Percentiles rank a stretch among this genome's conserved stretches.
Evolutionary conservation across 2,329 filamentous ascomycete genomes (phyloP).

Genomic region (Zalaria obscura): DNA sequence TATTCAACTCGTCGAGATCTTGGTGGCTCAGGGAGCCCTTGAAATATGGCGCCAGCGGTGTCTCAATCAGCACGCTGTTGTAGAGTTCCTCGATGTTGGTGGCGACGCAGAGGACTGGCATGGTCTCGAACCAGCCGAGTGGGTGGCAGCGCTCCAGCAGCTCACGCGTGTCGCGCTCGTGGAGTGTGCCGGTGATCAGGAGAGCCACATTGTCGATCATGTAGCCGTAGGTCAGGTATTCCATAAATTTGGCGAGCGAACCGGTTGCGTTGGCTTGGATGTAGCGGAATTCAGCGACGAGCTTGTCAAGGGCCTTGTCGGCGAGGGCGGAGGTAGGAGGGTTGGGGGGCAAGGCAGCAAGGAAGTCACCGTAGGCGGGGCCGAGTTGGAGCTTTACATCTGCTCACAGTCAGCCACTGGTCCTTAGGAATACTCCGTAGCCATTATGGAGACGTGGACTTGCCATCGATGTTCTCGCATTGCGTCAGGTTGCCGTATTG

Average conservation of each 20-base stretch:
- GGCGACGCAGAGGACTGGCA: constrained; percentile 93
- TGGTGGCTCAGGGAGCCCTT: constrained; percentile 93
- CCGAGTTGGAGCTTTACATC: constrained; percentile 97
- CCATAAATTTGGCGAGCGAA: constrained; percentile 86
- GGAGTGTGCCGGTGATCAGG: constrained; percentile 91
- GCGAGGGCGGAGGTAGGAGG: constrained; percentile 92
- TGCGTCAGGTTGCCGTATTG: constrained; percentile 95
- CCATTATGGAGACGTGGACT: constrained; percentile 13
- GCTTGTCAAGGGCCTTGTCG: constrained; percentile 91
- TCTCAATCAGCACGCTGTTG: constrained; percentile 95
- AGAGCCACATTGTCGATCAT: constrained; percentile 99
- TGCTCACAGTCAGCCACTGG: constrained; percentile 25
- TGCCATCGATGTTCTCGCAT: constrained; percentile 95
- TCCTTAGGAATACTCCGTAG: constrained; percentile 1
- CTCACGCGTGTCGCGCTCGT: constrained; percentile 93
- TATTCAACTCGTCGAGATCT: constrained; percentile 96
- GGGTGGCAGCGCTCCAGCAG: constrained; percentile 92
- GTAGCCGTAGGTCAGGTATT: constrained; percentile 97
- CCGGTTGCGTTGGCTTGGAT: constrained; percentile 87
- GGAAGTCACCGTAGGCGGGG: constrained; percentile 93
- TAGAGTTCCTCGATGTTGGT: constrained; percentile 98
- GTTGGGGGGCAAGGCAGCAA: constrained; percentile 84
- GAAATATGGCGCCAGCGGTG: constrained; percentile 90
- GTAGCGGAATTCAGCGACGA: constrained; percentile 94
- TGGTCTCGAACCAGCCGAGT: constrained; percentile 96